Evolutionary conservation across 2,329 filamentous ascomycete species (phyloP), one percentile per base, ranked within the genome.

Genomic region (Exophiala sp.): DNA sequence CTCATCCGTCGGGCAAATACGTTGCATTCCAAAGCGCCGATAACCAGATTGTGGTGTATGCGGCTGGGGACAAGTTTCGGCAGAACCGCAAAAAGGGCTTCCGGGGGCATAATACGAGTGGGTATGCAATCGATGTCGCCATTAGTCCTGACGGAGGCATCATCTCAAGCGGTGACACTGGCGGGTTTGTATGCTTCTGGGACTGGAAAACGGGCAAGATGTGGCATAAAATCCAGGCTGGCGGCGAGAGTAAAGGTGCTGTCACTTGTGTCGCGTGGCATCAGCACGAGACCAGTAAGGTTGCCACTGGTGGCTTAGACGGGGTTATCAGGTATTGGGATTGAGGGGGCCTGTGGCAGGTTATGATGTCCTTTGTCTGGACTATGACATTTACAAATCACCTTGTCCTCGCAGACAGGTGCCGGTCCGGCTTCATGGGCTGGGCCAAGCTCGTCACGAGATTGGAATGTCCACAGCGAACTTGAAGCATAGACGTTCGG

Each of bases 191-290:
- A 41, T 95, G 87, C 70, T 96, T 97, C 72, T 98, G 90, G 88
- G 93, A 97, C 70, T 98, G 90, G 88, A 98, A 98, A 79, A 96
- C 89, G 32, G 95, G 91, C 68, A 97, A 96, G 73, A 91, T 98
- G 89, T 95, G 88, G 70, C 88, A 95, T 71, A 97, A 97, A 77
- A 81, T 98, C 58, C 81, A 86, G 70, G 90, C 88, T 2, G 70
- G 70, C 30, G 71, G 71, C 3, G 73, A 73, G 19, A 82, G 87
- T 52, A 42, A 39, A n/a, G 53, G 49, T 11, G 58, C 58, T 5
- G 77, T 96, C 47, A 88, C 88, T n/a, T 87, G 85, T 59, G 80
- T 93, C 50, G 86, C 86, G 66, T 98, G 93, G 91, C 90, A 97
- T 69, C 89, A 91, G n/a, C 86, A 96, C 70, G 93, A 98, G 75